These are phyloP conservation scores for Candida sanyiensis DNA, from an alignment of 805 yeast genomes.

Conservation along the genomic window DNA sequence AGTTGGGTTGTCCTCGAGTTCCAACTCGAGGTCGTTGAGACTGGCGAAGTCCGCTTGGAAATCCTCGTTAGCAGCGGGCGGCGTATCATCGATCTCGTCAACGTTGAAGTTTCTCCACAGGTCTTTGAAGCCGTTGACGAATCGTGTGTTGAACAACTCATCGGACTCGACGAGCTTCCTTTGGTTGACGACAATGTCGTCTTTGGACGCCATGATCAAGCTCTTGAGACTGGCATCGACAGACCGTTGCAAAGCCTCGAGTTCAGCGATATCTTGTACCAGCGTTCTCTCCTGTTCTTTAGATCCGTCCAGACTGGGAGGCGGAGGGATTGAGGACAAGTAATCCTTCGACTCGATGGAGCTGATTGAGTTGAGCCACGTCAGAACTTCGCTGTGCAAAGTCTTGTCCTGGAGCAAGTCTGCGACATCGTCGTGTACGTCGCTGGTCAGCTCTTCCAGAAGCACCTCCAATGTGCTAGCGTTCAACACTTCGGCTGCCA, in stretches of 20 bases:
- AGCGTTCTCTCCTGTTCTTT: conserved; percentile 30
- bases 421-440: conserved; percentile 23
- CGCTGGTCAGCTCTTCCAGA: conserved; percentile 31
- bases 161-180: conserved; percentile 30
- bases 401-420: conserved; percentile 27
- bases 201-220: conserved; percentile 31
- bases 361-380: conserved; percentile 35
- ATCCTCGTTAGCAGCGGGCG: conserved; percentile 12
- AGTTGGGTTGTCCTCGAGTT: conserved; percentile 17
- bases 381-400: conserved; percentile 32
- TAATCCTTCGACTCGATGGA: conserved; percentile 45
- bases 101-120: conserved; percentile 28
- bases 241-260: conserved; percentile 49
- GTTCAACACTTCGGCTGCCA: too few species aligned
- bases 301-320: conserved; percentile 26
- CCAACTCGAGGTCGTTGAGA: conserved; percentile 21
- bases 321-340: conserved; percentile 37
- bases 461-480: too few species aligned
- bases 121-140: conserved; percentile 27
- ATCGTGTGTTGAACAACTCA: conserved; percentile 29
- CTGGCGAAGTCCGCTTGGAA: conserved; percentile 6
- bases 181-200: conserved; percentile 39
- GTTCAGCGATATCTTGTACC: conserved; percentile 69
- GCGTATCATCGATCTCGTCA: conserved; percentile 28
- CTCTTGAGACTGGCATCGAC: conserved; percentile 41